phyloP scores from a whole-genome alignment of 371 early-diverging fungal genomes.

The Haplosporangium sp. region DNA sequence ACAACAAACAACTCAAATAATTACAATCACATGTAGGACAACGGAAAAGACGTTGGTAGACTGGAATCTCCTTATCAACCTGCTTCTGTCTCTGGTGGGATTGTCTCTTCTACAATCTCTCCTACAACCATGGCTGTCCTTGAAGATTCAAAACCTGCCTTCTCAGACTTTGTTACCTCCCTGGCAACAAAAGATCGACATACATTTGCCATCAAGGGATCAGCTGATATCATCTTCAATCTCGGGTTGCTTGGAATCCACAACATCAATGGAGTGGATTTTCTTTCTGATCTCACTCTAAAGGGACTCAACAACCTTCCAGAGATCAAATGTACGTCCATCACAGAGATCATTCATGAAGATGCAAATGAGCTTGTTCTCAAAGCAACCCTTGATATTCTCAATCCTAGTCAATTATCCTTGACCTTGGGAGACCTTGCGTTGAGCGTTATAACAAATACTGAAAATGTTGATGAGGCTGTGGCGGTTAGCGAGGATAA shows the following conservation, averaged over 20 bases:
- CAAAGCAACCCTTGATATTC: slow-evolving; percentile 10
- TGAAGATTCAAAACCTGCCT: slow-evolving; percentile 13
- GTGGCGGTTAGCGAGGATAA: not conserved
- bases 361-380: slow-evolving; percentile 1
- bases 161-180: slow-evolving; percentile 23
- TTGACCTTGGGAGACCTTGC: slow-evolving; percentile 23
- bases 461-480: not conserved
- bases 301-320: slow-evolving; percentile 33
- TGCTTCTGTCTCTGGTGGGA: slow-evolving; percentile 24
- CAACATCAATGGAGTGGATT: slow-evolving; percentile 26
- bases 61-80: slow-evolving; percentile 35
- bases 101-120: slow-evolving; percentile 18
- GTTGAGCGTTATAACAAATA: not conserved
- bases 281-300: slow-evolving; percentile 31
- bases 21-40: slow-evolving; percentile 23
- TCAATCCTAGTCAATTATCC: slow-evolving; percentile 33
- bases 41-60: slow-evolving; percentile 25
- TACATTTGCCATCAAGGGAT: slow-evolving; percentile 34
- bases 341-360: not conserved
- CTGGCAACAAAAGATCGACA: slow-evolving; percentile 25
- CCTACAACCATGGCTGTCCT: slow-evolving; percentile 18
- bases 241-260: slow-evolving; percentile 36
- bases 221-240: slow-evolving; percentile 33
- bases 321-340: slow-evolving; percentile 16
- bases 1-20: not conserved